Base-by-base conservation (phyloP, 192 early-diverging fungal species). In the Diversispora eburnea region DNA sequence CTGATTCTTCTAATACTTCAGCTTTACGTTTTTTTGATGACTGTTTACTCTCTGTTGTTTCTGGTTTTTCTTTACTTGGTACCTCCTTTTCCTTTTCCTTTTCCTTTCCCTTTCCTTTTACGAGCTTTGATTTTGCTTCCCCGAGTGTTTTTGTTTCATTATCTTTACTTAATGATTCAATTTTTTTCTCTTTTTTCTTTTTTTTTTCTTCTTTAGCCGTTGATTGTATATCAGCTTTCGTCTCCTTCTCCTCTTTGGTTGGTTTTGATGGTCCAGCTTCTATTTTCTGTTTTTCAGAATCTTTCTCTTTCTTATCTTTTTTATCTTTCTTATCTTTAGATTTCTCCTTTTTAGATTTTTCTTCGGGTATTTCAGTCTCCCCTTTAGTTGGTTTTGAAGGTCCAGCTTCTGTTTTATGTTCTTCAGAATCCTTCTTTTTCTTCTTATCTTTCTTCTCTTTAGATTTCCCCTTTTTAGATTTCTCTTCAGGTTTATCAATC, bases 141-240 rank as follows among this genome's bases (percentile, higher is more conserved):
- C n/a, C n/a, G 2, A 33, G 25, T 33, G 25, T 33, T 33, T 33
- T 33, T 33, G 25, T 33, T 33, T 33, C 25, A 33, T 33, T 33
- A 33, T 33, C 25, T 33, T 33, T 33, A 33, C 25, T 33, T 33
- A 33, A 33, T 33, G 25, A 33, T 33, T 33, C 25, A 33, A 33
- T 33, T 33, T 59, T 59, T 59, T 22, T 33, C 25, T 59, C 19
- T 59, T 59, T n/a, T 33, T 59, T 33, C n/a, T 59, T 59, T 54
- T 15, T n/a, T 54, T 54, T 54, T 54, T 54, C 52, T n/a, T 54
- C 52, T n/a, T 54, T 54, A 15, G 17, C 52, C 10, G 3, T n/a
- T 33, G 9, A 8, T 17, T 8, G 8, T 59, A 17, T 54, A 15
- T 54, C 57, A 9, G 9, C 57, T 1, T 9, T 1, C 19, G 19